Evolutionary conservation across 352 stramenopile genomes (phyloP).

Genomic region (Globisporangium sylvaticum): DNA sequence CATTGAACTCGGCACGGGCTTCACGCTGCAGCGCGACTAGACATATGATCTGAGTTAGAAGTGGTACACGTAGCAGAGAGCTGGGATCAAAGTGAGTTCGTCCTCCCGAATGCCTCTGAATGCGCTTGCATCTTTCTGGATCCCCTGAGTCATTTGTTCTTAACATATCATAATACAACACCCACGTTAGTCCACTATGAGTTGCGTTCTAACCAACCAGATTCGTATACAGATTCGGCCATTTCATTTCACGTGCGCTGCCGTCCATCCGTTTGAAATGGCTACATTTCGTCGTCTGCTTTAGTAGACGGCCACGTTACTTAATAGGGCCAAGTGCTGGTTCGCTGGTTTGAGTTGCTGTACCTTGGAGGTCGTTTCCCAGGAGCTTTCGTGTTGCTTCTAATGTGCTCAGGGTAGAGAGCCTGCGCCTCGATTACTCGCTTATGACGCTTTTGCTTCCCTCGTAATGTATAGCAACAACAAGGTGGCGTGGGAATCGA

Average conservation of each 20-base stretch:
- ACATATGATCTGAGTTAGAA: neutral
- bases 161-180: neutral
- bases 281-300: neutral
- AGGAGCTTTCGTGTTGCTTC: no score
- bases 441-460: no score
- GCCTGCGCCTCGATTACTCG: no score
- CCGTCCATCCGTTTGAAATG: neutral
- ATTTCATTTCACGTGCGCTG: neutral
- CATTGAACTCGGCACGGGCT: slow-evolving; percentile 80
- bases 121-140: neutral
- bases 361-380: no score
- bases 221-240: neutral
- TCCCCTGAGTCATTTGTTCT: neutral
- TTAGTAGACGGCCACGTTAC: no score
- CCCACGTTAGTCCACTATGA: neutral
- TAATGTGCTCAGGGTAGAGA: no score
- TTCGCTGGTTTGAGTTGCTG: no score
- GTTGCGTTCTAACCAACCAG: neutral
- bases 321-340: no score
- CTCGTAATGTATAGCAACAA: no score
- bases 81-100: neutral
- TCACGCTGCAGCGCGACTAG: slow-evolving; percentile 67
- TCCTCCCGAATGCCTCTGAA: neutral
- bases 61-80: neutral
- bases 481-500: no score